Evolutionary conservation across 257 asterid species (phyloP), one percentile per base, ranked within the genome.

Genomic region (Apocynum venetum): DNA sequence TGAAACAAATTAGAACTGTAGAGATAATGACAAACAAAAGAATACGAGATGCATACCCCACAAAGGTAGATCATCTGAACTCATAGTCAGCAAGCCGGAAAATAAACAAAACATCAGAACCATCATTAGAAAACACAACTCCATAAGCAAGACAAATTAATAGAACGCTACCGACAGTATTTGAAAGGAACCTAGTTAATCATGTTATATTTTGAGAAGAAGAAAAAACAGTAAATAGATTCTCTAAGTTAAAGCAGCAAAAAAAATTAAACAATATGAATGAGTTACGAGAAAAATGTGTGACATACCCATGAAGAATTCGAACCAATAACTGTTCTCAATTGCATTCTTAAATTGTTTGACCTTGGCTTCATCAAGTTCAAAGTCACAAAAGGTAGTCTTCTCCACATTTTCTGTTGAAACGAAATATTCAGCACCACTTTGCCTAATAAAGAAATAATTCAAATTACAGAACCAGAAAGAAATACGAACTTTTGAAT

Each of bases 11-110:
- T 13, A 52, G 46, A 20, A 4, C 38, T 0, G 25, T 41, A 41
- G 46, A 74, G 43, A 25, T 60, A 44, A 15, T 25, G 35, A 56
- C 41, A 35, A 38, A 7, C 36, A 12, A 13, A 38, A 52, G 49
- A 8, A n/a, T 38, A 57, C 25, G 52, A 80, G 49, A 74, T 61
- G 83, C 93, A 82, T 91, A 94, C 98, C 98, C 98, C 98, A 95
- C 75, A 95, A 73, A 6, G 98, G 98, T 86, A 95, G 87, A 83
- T 95, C 98, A 89, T 95, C 98, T 95, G 96, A 84, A 77, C 79
- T 71, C 77, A 77, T 72, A 79, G 49, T 80, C 81, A 73, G 79
- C 71, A 82, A 75, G 60, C 31, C 52, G 4, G 64, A 38, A 79
- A 79, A 80, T 57, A 83, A 77, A 79, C 43, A 36, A 60, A 76